Percentiles rank a stretch among this genome's conserved stretches.
Conservation (phyloP, 305 asterid genomes). For the Fraxinus floribunda region DNA sequence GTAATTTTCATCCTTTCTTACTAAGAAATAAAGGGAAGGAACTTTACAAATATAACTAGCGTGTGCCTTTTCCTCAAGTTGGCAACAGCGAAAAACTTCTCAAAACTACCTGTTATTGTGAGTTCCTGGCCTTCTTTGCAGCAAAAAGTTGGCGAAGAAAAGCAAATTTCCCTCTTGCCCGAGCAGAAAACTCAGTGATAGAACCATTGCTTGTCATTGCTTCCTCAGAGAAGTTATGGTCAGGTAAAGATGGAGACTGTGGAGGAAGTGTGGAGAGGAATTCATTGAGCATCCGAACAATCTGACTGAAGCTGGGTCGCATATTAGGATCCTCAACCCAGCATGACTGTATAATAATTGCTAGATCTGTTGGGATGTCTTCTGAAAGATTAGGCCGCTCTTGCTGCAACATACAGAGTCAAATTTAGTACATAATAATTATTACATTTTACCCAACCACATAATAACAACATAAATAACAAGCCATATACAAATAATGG, state of each 20-base stretch:
- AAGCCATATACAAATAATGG: background rate
- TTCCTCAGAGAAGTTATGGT: conserved; percentile 37
- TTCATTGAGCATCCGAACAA: conserved; percentile 77
- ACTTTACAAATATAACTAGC: background rate
- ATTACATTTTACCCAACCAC: background rate
- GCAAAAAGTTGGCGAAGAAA: conserved; percentile 88
- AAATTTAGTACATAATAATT: background rate
- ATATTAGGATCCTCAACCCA: conserved; percentile 98
- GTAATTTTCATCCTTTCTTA: background rate
- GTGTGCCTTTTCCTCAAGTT: background rate
- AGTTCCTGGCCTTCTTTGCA: conserved; percentile 74
- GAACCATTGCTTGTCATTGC: conserved; percentile 48
- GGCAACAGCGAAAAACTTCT: background rate
- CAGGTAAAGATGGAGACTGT: conserved; percentile 40
- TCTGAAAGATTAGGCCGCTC: conserved; percentile 81
- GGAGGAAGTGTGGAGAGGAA: conserved; percentile 56
- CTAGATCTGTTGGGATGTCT: conserved; percentile 61
- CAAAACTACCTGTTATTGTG: conserved; percentile 30
- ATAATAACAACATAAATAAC: conserved; percentile 3
- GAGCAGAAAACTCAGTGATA: conserved; percentile 66
- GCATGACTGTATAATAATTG: conserved; percentile 77
- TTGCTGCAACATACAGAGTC: conserved; percentile 50
- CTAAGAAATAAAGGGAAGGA: background rate
- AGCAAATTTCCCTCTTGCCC: conserved; percentile 78
- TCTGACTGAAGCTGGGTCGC: conserved; percentile 89